Conservation (phyloP, 805 yeast species). For the Myxozyma nipponensis region DNA sequence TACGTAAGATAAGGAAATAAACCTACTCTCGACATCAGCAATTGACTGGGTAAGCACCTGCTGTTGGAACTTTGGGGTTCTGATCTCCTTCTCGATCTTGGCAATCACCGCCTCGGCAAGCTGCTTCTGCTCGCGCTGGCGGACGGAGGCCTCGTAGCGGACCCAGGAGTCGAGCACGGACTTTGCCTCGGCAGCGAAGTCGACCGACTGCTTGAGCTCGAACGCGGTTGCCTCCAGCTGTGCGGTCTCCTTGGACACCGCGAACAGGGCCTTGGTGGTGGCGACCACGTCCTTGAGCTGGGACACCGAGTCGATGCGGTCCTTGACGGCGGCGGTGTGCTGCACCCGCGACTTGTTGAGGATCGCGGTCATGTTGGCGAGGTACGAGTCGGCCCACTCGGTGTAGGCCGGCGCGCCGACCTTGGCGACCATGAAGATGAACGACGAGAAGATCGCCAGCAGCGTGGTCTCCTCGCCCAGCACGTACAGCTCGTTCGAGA, state of each 20-base stretch:
- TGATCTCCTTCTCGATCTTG: conserved; percentile 80
- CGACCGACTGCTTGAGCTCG: conserved; percentile 87
- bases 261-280: conserved; percentile 87
- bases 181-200: conserved; percentile 85
- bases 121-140: conserved; percentile 93
- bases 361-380: conserved; percentile 72
- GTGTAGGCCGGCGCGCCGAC: conserved; percentile 91
- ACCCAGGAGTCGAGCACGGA: conserved; percentile 98
- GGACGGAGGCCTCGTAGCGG: conserved; percentile 93
- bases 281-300: conserved; percentile 87
- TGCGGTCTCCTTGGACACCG: conserved; percentile 94
- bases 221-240: conserved; percentile 91
- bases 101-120: conserved; percentile 80
- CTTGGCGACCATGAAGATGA: conserved; percentile 73
- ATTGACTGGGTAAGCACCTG: conserved; percentile 86
- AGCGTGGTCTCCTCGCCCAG: conserved; percentile 91
- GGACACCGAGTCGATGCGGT: conserved; percentile 82
- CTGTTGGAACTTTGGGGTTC: conserved; percentile 89
- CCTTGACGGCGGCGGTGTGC: conserved; percentile 90
- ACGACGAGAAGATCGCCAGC: conserved; percentile 73
- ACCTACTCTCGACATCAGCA: conserved; percentile 84
- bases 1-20: conserved; percentile 33
- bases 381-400: conserved; percentile 86
- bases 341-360: conserved; percentile 83
- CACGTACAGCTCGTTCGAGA: conserved; percentile 88